Evolutionary conservation across 1,139 yeast species (phyloP), one percentile per base, ranked within the genome.

Genomic region (Nakaseomyces uthaithaninus): DNA sequence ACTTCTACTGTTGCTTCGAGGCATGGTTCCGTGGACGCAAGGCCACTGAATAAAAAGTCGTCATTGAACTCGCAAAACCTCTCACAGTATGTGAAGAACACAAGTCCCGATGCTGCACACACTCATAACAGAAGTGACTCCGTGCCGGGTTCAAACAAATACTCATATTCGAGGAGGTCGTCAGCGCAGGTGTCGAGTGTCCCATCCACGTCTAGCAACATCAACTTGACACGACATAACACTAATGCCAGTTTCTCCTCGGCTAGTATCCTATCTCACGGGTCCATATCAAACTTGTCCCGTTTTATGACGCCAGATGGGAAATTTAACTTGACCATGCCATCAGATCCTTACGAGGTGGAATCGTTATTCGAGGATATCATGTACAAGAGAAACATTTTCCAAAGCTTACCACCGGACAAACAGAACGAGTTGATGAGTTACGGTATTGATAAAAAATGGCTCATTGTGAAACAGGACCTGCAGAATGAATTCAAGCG

Each of bases 401-500:
- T 85, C 60, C 77, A 80, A 51, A 75, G 83, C 42, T 68, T 87
- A 38, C 94, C 95, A 0, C 75, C 75, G 20, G 76, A 74, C 44
- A 94, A 94, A 8, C 80, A 80, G 49, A 74, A 71, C 46, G 94
- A 85, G 58, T 78, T 91, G 82, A 68, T 77, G 54, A 75, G 74
- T 49, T 87, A 83, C 55, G 75, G 82, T 33, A 67, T 76, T 0
- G 84, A 81, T 41, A 85, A 87, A 53, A 91, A 91, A 62, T 86
- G 96, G 95, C 77, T 84, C 79, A 70, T 91, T 51, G 82, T 91
- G 34, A 78, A 82, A 52, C 97, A 91, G 59, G 95, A 87, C 60
- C 79, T 82, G 25, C 69, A 84, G 42, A 75, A 89, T 6, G 96
- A 85, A 52, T 70, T 70, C 53, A 80, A 81, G 51, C 71, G 80